These are phyloP conservation scores for Pulicaria dysenterica DNA, from an alignment of 129 eudicot genomes.

Conservation along the genomic window DNA sequence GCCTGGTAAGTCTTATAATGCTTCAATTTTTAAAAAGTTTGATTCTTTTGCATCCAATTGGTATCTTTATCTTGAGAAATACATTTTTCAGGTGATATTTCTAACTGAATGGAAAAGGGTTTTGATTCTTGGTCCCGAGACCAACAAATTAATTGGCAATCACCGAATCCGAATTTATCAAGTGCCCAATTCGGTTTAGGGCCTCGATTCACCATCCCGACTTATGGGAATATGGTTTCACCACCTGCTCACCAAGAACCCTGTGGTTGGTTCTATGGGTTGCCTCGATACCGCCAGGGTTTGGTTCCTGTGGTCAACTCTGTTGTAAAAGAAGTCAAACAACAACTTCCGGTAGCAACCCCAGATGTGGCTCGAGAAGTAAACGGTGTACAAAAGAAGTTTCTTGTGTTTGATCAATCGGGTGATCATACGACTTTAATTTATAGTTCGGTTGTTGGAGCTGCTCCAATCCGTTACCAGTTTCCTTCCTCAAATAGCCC, in stretches of 20 bases:
- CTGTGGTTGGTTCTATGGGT: conserved; percentile 52
- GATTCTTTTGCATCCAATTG: conserved; percentile 21
- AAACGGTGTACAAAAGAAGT: conserved; percentile 45
- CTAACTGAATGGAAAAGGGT: conserved; percentile 66
- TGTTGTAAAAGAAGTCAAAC: conserved; percentile 21
- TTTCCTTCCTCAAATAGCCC: conserved; percentile 30
- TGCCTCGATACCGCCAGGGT: conserved; percentile 42
- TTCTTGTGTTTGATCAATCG: conserved; percentile 88
- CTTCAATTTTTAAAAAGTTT: neutral
- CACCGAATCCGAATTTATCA: conserved; percentile 36
- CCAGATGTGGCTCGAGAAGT: conserved; percentile 21
- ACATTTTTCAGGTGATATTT: conserved; percentile 46
- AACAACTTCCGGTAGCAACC: conserved; percentile 30
- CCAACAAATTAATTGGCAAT: conserved; percentile 35
- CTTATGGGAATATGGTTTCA: conserved; percentile 42
- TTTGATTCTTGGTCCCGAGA: conserved; percentile 55
- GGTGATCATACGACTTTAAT: conserved; percentile 74
- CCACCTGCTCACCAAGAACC: conserved; percentile 36
- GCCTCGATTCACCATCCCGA: conserved; percentile 37
- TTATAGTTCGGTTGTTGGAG: conserved; percentile 43
- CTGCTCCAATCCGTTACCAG: conserved; percentile 12
- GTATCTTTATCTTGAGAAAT: neutral
- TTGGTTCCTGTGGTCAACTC: conserved; percentile 43
- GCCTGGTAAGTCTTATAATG: conserved; percentile 36
- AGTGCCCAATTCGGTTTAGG: conserved; percentile 40